Percentiles rank a stretch among this genome's conserved stretches.
Evolutionary conservation across 371 early-diverging fungal genomes (phyloP).

Genomic region (Mortierella sp.): DNA sequence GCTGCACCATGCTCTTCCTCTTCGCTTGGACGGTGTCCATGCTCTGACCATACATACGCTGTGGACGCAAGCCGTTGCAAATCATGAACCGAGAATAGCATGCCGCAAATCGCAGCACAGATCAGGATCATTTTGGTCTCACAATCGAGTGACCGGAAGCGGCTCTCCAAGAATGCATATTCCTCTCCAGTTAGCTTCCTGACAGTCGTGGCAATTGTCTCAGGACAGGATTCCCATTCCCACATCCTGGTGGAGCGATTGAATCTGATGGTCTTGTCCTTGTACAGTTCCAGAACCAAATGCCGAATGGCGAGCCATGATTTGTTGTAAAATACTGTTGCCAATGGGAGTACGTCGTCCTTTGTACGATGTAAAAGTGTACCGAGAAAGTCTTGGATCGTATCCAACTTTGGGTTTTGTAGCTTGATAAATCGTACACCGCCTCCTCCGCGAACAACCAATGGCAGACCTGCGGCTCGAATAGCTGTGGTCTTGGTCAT

Average conservation of each 20-base stretch:
- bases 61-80: conserved; percentile 34
- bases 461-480: conserved; percentile 25
- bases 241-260: conserved; percentile 16
- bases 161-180: conserved; percentile 28
- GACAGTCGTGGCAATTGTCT: conserved; percentile 29
- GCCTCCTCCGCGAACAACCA: conserved; percentile 40
- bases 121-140: conserved; percentile 44
- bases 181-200: conserved; percentile 47
- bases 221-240: conserved; percentile 37
- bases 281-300: conserved; percentile 40
- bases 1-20: background rate
- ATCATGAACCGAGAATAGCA: conserved; percentile 25
- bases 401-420: conserved; percentile 26
- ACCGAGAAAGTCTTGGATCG: conserved; percentile 39
- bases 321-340: conserved; percentile 28
- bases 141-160: conserved; percentile 34
- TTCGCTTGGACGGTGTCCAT: background rate
- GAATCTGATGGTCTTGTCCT: conserved; percentile 39
- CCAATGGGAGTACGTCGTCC: conserved; percentile 27
- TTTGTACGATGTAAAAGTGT: conserved; percentile 27
- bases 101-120: conserved; percentile 49
- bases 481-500: conserved; percentile 33
- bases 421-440: conserved; percentile 46
- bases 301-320: conserved; percentile 50
- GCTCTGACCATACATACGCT: conserved; percentile 23